Evolutionary conservation across 805 yeast species (phyloP), one percentile per base, ranked within the genome.

Genomic region (Saccharomycopsis microspora): DNA sequence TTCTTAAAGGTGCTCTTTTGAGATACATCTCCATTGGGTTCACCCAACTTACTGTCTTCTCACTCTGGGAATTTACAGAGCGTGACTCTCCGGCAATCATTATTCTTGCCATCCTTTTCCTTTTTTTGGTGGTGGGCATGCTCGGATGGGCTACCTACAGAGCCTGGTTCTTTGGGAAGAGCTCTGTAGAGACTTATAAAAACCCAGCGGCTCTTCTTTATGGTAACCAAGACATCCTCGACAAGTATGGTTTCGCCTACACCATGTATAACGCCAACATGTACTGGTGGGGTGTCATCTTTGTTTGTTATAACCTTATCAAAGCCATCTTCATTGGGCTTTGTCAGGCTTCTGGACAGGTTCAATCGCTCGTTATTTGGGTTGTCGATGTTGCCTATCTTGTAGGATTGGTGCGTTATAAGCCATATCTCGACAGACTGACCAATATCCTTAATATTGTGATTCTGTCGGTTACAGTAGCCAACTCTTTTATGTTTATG

Each of bases 141-240:
- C 67, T 86, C 68, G 65, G 69, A 1, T 82, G 81, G 78, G 73
- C 87, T 27, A 71, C 77, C 46, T 82, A 66, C 64, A 78, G 82
- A 65, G 82, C 88, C 10, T 61, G 70, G 47, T 56, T 62, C 39
- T 78, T 78, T 61, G 97, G 94, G 35, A 69, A 65, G 49, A 60
- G 62, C 48, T 87, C 96, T 0, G 66, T 78, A 41, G 58, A 62
- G 32, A 63, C 70, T 44, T 80, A 76, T 60, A 77, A 81, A 44
- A 88, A 90, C 55, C 89, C 96, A 0, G 96, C 96, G 19, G 95
- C 90, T 43, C 64, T 86, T 49, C 68, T 89, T 47, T 89, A 87
- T 58, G 95, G 96, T 50, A 84, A 89, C 58, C 70, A 79, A 42
- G 65, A 67, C 32, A 72, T 86, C 34, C 72, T 88, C 60, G 76